A percentile compares a stretch with the other conserved stretches of the same genome.
Conservation (phyloP, 2,329 filamentous ascomycete species). For the Cryphonectria japonica region DNA sequence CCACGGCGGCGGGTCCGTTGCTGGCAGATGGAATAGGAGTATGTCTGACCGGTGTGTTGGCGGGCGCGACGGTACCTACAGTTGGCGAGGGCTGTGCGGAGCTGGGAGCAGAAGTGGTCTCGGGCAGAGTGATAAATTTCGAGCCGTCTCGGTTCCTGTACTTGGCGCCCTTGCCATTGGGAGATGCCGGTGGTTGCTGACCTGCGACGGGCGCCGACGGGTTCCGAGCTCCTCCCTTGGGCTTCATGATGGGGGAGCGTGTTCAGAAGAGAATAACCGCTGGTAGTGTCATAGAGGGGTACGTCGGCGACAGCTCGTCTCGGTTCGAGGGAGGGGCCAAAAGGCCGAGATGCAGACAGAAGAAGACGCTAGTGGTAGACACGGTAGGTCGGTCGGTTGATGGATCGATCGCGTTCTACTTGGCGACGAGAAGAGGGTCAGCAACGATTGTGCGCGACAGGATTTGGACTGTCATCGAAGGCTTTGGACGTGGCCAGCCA, state of each 20-base stretch:
- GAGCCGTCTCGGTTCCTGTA: conserved; percentile 72
- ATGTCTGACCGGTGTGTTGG: conserved; percentile 38
- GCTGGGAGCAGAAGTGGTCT: conserved; percentile 48
- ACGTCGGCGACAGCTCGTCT: conserved; percentile 27
- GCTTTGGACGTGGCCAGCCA: background rate
- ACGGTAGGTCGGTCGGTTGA: background rate
- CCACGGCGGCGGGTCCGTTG: conserved; percentile 44
- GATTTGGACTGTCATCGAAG: background rate
- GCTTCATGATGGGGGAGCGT: conserved; percentile 26
- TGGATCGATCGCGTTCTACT: conserved; percentile 22
- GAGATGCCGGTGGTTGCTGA: conserved; percentile 58
- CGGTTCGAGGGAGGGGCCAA: conserved; percentile 20
- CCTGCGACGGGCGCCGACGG: conserved; percentile 39
- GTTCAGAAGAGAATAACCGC: conserved; percentile 13
- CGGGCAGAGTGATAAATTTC: conserved; percentile 68
- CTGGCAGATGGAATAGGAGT: conserved; percentile 27
- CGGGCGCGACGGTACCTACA: conserved; percentile 39
- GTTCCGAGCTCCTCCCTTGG: conserved; percentile 40
- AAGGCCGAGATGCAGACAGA: background rate
- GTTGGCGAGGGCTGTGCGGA: conserved; percentile 59
- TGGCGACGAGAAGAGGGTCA: conserved; percentile 14
- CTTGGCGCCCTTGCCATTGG: conserved; percentile 57
- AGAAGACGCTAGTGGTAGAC: conserved; percentile 4
- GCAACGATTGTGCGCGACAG: conserved; percentile 1
- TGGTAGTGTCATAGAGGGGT: conserved; percentile 25